These are phyloP conservation scores for Colletotrichum godetiae DNA, from an alignment of 2,329 filamentous ascomycete genomes.

Conservation along the genomic window DNA sequence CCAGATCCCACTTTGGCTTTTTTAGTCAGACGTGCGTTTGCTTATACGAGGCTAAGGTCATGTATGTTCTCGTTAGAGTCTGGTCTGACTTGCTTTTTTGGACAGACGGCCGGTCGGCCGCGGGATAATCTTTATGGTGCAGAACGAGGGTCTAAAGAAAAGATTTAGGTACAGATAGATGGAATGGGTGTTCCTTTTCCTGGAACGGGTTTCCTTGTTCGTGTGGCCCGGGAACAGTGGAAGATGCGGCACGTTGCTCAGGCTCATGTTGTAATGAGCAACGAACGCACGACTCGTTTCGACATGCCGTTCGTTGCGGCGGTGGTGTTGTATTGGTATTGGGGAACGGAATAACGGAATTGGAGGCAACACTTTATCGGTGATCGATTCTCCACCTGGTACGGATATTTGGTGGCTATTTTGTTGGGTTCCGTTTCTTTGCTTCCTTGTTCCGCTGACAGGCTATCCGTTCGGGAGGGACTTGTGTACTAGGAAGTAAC, in stretches of 20 bases:
- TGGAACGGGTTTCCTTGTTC: neutral
- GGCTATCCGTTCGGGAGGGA: too few relatives aligned
- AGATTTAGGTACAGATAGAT: neutral
- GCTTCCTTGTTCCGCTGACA: neutral
- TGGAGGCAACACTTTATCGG: constrained; percentile 7
- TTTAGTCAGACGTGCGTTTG: neutral
- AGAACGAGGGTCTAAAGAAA: neutral
- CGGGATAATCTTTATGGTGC: neutral
- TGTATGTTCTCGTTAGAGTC: too few relatives aligned
- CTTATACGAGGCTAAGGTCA: neutral
- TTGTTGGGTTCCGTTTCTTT: neutral
- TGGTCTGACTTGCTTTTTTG: neutral
- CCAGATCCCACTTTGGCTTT: neutral
- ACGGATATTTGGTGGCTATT: neutral
- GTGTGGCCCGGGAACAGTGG: neutral
- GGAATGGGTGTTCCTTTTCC: neutral
- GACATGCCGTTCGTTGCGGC: neutral
- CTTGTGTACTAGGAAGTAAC: neutral
- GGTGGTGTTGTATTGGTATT: neutral
- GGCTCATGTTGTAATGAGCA: neutral
- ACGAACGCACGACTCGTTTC: neutral
- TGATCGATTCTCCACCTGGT: constrained; percentile 8
- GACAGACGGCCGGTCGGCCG: neutral
- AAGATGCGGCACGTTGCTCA: neutral
- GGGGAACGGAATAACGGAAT: neutral